Base-by-base conservation (phyloP, 148 eudicot species). In the Cornus kousa region DNA sequence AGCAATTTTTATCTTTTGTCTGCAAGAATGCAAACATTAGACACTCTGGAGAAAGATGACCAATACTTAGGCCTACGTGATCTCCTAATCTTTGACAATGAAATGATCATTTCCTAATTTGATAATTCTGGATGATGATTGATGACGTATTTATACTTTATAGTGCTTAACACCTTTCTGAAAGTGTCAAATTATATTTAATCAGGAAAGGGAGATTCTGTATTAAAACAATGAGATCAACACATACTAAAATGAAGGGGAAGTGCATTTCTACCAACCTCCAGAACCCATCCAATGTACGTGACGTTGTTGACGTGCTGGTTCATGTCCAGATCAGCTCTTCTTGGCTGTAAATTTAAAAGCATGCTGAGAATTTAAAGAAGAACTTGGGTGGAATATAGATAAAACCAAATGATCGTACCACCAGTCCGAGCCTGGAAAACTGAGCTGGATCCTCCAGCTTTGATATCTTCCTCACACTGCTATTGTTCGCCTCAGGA, bases 301-400 rank as follows among this genome's bases (percentile, higher is more conserved):
- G 98, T 84, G 70, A 95, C 98, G 86, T 95, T 95, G 80, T 95
- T 95, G 40, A 95, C 98, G 86, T 93, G 98, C 80, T 88, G 93
- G 83, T 95, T 95, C 98, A 95, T 95, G 90, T 95, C 98, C 74
- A 95, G 80, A 84, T 95, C 98, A 88, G 90, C 94, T 91, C 97
- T 89, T 86, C 97, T 86, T 72, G 98, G 98, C 98, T 95, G 94
- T 80, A 78, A 81, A 32, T 67, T 32, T 39, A 62, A 46, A 79
- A 64, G 64, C 37, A 62, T 1, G 40, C 23, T 67, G 53, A 82
- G 77, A 73, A 69, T n/a, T 78, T 9, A 76, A n/a, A 80, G 6
- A 80, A 37, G 37, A 11, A 67, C 64, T 59, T 0, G 1, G 5
- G 23, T 5, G 46, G 39, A 71, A 70, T 22, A 55, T 5, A 2